Base-by-base conservation (phyloP, 2,329 filamentous ascomycete species). In the Phialocephala subalpina region DNA sequence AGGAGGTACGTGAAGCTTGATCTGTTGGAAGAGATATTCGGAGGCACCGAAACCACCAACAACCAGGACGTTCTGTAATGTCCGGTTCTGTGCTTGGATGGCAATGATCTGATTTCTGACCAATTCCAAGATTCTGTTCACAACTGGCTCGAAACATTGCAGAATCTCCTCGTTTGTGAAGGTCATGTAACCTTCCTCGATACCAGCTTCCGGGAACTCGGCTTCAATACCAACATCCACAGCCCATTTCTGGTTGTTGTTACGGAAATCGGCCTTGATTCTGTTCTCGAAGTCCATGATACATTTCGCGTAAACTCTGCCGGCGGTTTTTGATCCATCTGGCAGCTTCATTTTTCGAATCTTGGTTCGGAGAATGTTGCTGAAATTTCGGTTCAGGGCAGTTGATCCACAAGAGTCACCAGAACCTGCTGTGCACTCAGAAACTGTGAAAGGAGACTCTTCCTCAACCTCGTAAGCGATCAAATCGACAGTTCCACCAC, bases 221-320 rank as follows among this genome's bases (percentile, higher is more conserved):
- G 95, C 94, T 83, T 99, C 96, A 75, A 99, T 98, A 77, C 96
- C 96, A 58, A 99, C 96, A 78, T 99, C 96, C 22, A 98, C 94
- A 53, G 96, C 96, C 96, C 96, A 98, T 80, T 98, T 98, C 80
- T 98, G 95, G 58, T 95, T 94, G 79, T 97, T 98, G 83, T 98
- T 98, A 71, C 96, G 90, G 90, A 99, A 99, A 80, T 98, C 96
- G 58, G 96, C 96, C 86, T 99, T 99, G 87, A 99, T 97, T 79
- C 96, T 87, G 87, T 98, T 98, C 84, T 99, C 96, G 76, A 99
- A 99, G 81, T 99, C 96, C 95, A 98, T 98, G 81, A 99, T 98
- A 80, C 95, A 98, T 83, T 98, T 98, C 72, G 95, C 95, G 80
- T 98, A 98, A 62, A 99, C 96, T 80, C 95, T 94, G 52, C 95